These are phyloP conservation scores for Cryptococcus sp. DNA, from an alignment of 1,284 basidiomycete genomes.

Conservation along the genomic window DNA sequence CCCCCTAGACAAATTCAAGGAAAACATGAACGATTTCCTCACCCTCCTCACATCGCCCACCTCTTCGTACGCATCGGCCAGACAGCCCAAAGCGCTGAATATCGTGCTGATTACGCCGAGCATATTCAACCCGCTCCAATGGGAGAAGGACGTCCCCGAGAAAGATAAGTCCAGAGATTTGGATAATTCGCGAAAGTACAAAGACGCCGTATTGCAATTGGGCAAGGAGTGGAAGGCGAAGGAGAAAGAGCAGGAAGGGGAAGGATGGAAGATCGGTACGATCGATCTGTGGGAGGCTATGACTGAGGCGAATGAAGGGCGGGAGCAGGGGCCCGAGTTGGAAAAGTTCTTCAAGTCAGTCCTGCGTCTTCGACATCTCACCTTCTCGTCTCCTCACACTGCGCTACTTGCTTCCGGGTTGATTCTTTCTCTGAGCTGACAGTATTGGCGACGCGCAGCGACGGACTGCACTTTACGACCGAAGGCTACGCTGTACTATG, in stretches of 20 bases:
- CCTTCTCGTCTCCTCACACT: too few species aligned
- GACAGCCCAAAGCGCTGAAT: slow-evolving; percentile 19
- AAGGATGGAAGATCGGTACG: slow-evolving; percentile 57
- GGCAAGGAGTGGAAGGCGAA: slow-evolving; percentile 56
- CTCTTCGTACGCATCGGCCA: slow-evolving; percentile 3
- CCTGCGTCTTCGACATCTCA: background rate
- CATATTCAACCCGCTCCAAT: slow-evolving; percentile 57
- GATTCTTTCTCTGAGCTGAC: background rate
- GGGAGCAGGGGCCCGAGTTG: slow-evolving; percentile 61
- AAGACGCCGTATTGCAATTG: slow-evolving; percentile 66
- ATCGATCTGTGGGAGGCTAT: slow-evolving; percentile 69
- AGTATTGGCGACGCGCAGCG: slow-evolving; percentile 42
- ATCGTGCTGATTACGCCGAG: slow-evolving; percentile 81
- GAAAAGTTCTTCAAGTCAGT: slow-evolving; percentile 54
- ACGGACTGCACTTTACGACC: slow-evolving; percentile 75
- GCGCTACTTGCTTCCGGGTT: background rate
- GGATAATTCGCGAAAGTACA: slow-evolving; percentile 65
- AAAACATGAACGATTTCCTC: slow-evolving; percentile 27
- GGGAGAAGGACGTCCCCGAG: slow-evolving; percentile 61
- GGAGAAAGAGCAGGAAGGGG: slow-evolving; percentile 46
- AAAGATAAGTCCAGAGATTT: slow-evolving; percentile 53
- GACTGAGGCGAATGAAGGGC: slow-evolving; percentile 56
- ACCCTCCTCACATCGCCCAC: slow-evolving; percentile 18
- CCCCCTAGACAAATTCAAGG: slow-evolving; percentile 23
- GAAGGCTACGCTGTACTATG: slow-evolving; percentile 73